A percentile compares a stretch with the other conserved stretches of the same genome.
Evolutionary conservation across 495 filamentous ascomycete species (phyloP).

Genomic region (Letharia columbiana): DNA sequence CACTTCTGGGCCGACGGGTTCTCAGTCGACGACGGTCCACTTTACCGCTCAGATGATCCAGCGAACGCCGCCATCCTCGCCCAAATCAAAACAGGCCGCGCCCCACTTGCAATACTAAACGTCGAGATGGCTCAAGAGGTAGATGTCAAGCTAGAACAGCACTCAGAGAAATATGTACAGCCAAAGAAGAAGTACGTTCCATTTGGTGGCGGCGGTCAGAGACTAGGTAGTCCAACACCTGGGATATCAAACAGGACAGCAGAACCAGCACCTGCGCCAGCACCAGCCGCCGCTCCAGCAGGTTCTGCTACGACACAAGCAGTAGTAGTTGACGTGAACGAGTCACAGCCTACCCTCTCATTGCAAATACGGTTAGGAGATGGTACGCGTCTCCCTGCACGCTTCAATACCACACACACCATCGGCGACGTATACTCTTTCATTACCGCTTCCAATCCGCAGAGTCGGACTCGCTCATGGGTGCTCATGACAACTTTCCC

Average conservation of each 20-base stretch:
- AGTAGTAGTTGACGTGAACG: conserved; percentile 50
- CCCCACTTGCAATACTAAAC: conserved; percentile 82
- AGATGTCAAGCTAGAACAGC: conserved; percentile 80
- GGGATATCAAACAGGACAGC: conserved; percentile 39
- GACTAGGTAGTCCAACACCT: conserved; percentile 87
- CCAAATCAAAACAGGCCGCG: conserved; percentile 78
- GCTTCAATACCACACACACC: conserved; percentile 89
- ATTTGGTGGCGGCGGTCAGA: conserved; percentile 71
- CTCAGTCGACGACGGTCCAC: conserved; percentile 87
- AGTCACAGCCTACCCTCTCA: conserved; percentile 65
- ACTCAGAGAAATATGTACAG: conserved; percentile 71
- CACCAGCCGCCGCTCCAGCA: conserved; percentile 29
- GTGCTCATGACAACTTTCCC: conserved; percentile 93
- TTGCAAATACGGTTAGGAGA: conserved; percentile 87
- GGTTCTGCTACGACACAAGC: conserved; percentile 28
- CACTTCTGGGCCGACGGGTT: conserved; percentile 95
- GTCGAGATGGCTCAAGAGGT: conserved; percentile 77
- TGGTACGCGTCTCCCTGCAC: conserved; percentile 72
- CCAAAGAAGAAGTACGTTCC: conserved; percentile 84
- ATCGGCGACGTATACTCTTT: conserved; percentile 87
- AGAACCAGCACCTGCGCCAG: conserved; percentile 34
- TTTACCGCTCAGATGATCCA: conserved; percentile 83
- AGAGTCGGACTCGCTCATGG: conserved; percentile 54
- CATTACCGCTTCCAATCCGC: conserved; percentile 57
- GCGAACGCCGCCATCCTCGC: conserved; percentile 70